Evolutionary conservation across 352 stramenopile species (phyloP).

Genomic region (Hyaloperonospora arabidopsidis): DNA sequence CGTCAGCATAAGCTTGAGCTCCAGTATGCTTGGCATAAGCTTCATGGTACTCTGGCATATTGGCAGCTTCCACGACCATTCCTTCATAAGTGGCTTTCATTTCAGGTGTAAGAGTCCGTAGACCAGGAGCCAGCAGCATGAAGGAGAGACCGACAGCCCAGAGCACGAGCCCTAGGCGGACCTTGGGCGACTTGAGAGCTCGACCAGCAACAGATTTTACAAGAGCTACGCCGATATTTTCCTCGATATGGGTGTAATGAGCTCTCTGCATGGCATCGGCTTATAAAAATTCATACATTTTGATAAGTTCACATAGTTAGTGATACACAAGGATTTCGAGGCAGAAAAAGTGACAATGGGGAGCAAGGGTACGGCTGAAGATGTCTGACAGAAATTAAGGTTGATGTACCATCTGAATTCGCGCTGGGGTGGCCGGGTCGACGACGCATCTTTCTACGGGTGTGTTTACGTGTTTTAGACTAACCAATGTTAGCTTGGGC

Average conservation of each 20-base stretch:
- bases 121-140: conserved; percentile 64
- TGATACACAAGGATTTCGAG: conserved; percentile 5
- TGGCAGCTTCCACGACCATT: conserved; percentile 66
- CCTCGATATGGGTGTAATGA: conserved; percentile 10
- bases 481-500: no score
- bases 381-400: no score
- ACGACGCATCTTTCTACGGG: no score
- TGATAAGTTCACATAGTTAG: conserved; percentile 7
- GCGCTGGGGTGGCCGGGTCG: no score
- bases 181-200: conserved; percentile 51
- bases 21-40: conserved; percentile 47
- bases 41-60: conserved; percentile 71
- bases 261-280: conserved; percentile 28
- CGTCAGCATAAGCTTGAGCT: conserved; percentile 48
- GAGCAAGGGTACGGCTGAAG: background rate
- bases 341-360: background rate
- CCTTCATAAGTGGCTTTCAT: conserved; percentile 72
- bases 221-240: conserved; percentile 45
- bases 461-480: no score
- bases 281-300: conserved; percentile 12
- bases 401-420: no score
- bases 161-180: conserved; percentile 52
- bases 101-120: conserved; percentile 55
- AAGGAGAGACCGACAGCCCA: conserved; percentile 80
- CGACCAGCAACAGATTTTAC: conserved; percentile 43